Evolutionary conservation across 108 stramenopile genomes (phyloP).

Genomic region (Ochromonas danica): DNA sequence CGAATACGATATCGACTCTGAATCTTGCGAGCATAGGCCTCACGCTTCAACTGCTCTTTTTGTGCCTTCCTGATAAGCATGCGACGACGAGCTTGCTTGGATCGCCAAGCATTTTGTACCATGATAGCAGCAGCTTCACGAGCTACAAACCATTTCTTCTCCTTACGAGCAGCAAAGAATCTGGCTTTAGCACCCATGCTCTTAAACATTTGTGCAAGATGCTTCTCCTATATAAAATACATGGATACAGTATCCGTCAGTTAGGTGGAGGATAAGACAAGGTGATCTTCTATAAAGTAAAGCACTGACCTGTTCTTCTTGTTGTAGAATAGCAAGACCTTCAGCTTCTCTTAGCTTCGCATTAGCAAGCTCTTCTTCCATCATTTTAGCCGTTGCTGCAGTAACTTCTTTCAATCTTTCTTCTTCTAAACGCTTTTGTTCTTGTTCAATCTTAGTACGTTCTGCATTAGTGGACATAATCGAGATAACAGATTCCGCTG

Average conservation of each 20-base stretch:
- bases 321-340: not conserved
- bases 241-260: not conserved
- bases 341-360: not conserved
- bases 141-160: not conserved
- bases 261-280: no score
- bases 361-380: not conserved
- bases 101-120: slow-evolving; percentile 28
- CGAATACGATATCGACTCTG: slow-evolving; percentile 21
- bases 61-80: slow-evolving; percentile 2
- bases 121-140: slow-evolving; percentile 12
- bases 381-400: not conserved
- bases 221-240: slow-evolving; percentile 7
- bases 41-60: not conserved
- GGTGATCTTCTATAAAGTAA: no score
- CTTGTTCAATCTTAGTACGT: no score
- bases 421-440: not conserved
- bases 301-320: not conserved
- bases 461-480: no score
- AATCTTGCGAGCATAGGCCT: slow-evolving; percentile 35
- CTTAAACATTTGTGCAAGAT: not conserved
- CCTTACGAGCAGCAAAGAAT: not conserved
- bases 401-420: not conserved
- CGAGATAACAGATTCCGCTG: no score
- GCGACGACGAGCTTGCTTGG: not conserved
- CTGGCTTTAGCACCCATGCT: slow-evolving; percentile 4